Evolutionary conservation across 208 protist species (phyloP), one percentile per base, ranked within the genome.

Genomic region (Trypanosoma melophagium): DNA sequence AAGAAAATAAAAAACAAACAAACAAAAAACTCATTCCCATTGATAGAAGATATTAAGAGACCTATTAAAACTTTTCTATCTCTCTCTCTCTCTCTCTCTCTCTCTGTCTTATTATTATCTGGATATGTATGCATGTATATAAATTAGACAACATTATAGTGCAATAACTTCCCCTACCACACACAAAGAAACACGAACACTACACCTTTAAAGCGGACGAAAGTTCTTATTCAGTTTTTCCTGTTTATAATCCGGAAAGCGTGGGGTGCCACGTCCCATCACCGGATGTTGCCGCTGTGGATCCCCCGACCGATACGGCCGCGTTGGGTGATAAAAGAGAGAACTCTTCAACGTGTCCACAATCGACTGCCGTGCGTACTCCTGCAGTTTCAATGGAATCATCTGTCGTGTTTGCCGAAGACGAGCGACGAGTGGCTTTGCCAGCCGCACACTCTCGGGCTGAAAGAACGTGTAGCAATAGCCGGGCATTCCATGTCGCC

Each of bases 401-500:
- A 92, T 53, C 69, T 96, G 88, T n/a, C 61, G 54, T 16, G 80
- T 73, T 55, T 93, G 86, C 7, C 85, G 78, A 1, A 96, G 81
- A 55, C 86, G 82, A 5, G 84, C 83, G 1, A 92, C 84, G n/a
- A 96, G 78, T 21, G 86, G 87, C 66, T 91, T 91, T 42, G 91
- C 83, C 17, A 96, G 54, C 42, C 77, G 77, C 10, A 88, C 69
- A 66, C 89, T 92, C 68, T 96, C 87, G 0, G 90, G 90, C 60
- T 93, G 87, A 50, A 96, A 96, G 49, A 96, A 91, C 17, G 86
- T 91, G 66, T 89, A 96, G 21, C 80, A 71, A 49, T 91, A 91
- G n/a, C 87, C 87, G 41, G 69, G 64, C 21, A 70, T 4, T 10
- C 90, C 75, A 66, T 92, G 87, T 8, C 98, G 89, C 5, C 96